Evolutionary conservation across 2,329 filamentous ascomycete genomes (phyloP).

Genomic region (Claviceps sp.): DNA sequence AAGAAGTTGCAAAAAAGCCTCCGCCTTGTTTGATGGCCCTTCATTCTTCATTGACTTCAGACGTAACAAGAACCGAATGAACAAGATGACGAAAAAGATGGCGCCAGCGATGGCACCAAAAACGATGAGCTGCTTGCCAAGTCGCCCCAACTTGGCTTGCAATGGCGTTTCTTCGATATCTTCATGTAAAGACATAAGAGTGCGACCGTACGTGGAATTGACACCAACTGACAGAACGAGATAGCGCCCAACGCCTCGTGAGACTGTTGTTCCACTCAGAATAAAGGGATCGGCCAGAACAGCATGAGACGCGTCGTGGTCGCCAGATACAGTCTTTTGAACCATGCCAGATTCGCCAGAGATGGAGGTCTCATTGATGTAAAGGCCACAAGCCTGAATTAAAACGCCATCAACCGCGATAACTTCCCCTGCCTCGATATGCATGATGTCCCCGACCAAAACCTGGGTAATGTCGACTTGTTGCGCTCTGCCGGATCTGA

Average conservation of each 20-base stretch:
- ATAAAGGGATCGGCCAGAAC: slow-evolving; percentile 58
- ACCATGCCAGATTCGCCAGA: slow-evolving; percentile 65
- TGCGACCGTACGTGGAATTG: slow-evolving; percentile 64
- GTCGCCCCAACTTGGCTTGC: slow-evolving; percentile 62
- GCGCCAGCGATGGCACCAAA: slow-evolving; percentile 27
- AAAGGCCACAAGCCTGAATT: slow-evolving; percentile 35
- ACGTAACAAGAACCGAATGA: slow-evolving; percentile 25
- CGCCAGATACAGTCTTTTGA: slow-evolving; percentile 46
- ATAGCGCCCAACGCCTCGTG: slow-evolving; percentile 63
- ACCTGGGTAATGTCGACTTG: slow-evolving; percentile 60
- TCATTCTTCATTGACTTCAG: slow-evolving; percentile 20
- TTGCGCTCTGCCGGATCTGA: slow-evolving; percentile 58
- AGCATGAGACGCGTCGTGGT: slow-evolving; percentile 44
- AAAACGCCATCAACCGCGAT: slow-evolving; percentile 59
- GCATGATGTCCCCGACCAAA: slow-evolving; percentile 60
- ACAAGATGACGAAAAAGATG: slow-evolving; percentile 28
- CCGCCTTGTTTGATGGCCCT: slow-evolving; percentile 35
- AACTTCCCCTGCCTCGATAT: slow-evolving; percentile 59
- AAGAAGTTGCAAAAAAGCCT: slow-evolving; percentile 44
- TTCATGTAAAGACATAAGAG: slow-evolving; percentile 64
- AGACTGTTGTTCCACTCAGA: slow-evolving; percentile 64
- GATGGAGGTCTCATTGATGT: slow-evolving; percentile 63
- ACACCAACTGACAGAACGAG: slow-evolving; percentile 62
- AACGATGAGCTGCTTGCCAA: slow-evolving; percentile 59
- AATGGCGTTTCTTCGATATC: slow-evolving; percentile 66